Conservation (phyloP, 1,139 yeast species). For the Pichia sp. region DNA sequence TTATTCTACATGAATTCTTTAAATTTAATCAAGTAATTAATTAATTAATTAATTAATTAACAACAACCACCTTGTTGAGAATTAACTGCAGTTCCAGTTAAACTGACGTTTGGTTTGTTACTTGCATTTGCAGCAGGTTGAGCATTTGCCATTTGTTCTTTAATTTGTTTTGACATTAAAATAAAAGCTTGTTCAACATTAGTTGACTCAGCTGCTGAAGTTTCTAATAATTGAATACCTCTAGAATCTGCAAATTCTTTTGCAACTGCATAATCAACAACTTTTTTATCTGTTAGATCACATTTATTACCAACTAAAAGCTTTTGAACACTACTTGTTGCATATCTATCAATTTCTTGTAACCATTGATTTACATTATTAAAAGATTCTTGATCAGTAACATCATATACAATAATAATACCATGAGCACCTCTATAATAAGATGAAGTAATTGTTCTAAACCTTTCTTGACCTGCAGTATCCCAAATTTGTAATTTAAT, state of each 20-base stretch:
- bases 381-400: conserved; percentile 95
- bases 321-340: conserved; percentile 96
- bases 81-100: conserved; percentile 83
- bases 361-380: conserved; percentile 98
- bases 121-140: conserved; percentile 41
- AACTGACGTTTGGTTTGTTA: conserved; percentile 69
- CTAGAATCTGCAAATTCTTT: conserved; percentile 96
- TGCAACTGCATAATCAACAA: conserved; percentile 93
- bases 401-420: conserved; percentile 94
- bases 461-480: conserved; percentile 98
- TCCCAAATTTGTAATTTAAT: conserved; percentile 98
- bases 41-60: conserved; percentile 30
- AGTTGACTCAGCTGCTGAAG: conserved; percentile 91
- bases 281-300: conserved; percentile 88
- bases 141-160: conserved; percentile 83
- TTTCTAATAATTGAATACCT: conserved; percentile 93
- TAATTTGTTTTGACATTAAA: conserved; percentile 98
- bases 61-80: conserved; percentile 74
- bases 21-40: background rate
- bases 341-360: conserved; percentile 97
- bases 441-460: conserved; percentile 94
- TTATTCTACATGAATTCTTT: background rate
- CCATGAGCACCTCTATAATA: conserved; percentile 99
- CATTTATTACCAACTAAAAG: conserved; percentile 95
- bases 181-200: conserved; percentile 97